Evolutionary conservation across 257 asterid genomes (phyloP).

Genomic region (Jacaranda mimosifolia): DNA sequence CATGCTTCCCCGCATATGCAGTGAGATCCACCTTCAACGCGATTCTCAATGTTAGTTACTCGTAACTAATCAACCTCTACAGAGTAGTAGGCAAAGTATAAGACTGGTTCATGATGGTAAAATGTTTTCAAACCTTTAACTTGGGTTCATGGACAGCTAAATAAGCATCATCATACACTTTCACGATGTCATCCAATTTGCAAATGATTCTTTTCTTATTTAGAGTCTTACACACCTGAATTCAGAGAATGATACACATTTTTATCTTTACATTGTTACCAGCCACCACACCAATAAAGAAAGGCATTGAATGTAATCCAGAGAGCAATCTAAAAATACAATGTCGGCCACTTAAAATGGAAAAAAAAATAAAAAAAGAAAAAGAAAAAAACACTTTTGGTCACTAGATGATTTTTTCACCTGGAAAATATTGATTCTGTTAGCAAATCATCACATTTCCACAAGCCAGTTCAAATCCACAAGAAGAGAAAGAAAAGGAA

Average conservation of each 20-base stretch:
- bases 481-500: no score
- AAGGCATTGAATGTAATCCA: no score
- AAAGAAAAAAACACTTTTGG: no score
- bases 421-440: no score
- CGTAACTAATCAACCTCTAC: conserved; percentile 16
- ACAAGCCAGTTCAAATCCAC: no score
- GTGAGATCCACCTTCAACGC: conserved; percentile 91
- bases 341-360: no score
- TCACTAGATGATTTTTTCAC: no score
- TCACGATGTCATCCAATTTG: conserved; percentile 91
- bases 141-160: conserved; percentile 91
- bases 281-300: no score
- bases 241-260: conserved; percentile 30
- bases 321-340: no score
- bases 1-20: conserved; percentile 96
- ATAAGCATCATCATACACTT: conserved; percentile 76
- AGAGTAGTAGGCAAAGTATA: conserved; percentile 5
- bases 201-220: conserved; percentile 90
- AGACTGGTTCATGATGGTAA: conserved; percentile 23
- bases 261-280: no score
- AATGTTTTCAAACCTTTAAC: conserved; percentile 70
- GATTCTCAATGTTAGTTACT: conserved; percentile 44
- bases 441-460: no score
- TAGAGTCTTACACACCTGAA: conserved; percentile 91
- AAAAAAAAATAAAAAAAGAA: no score